Evolutionary conservation across 805 yeast species (phyloP).

Genomic region (Wickerhamiella galacta): DNA sequence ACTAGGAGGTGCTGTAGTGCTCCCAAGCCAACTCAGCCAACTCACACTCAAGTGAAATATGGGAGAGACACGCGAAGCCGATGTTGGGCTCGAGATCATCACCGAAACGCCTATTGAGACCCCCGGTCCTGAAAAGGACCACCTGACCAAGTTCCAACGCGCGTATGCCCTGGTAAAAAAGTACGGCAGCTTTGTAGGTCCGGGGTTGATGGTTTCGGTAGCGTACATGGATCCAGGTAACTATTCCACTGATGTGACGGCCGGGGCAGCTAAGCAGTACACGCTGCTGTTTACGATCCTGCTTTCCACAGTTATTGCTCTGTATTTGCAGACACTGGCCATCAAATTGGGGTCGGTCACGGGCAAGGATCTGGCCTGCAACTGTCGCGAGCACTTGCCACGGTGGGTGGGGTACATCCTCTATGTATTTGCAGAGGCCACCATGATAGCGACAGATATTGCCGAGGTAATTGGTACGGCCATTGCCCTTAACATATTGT

Average conservation of each 20-base stretch:
- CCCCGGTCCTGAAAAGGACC: neutral
- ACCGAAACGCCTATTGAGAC: neutral
- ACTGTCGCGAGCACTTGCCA: constrained; percentile 64
- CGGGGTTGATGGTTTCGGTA: constrained; percentile 87
- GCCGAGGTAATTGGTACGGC: constrained; percentile 99
- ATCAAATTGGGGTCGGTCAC: constrained; percentile 88
- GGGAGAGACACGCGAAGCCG: neutral
- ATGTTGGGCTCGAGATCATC: neutral
- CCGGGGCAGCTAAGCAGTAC: constrained; percentile 76
- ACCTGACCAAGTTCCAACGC: neutral
- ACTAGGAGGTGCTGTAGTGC: neutral
- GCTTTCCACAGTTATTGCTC: constrained; percentile 71
- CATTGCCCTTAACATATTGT: constrained; percentile 69
- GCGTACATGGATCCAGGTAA: constrained; percentile 98
- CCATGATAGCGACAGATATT: constrained; percentile 87
- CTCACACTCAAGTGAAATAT: neutral
- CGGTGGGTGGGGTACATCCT: constrained; percentile 31
- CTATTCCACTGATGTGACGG: constrained; percentile 86
- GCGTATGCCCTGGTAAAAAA: constrained; percentile 22
- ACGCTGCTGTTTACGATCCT: constrained; percentile 63
- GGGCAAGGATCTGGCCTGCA: constrained; percentile 79
- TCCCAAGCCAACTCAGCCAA: neutral
- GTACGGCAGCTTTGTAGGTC: constrained; percentile 64
- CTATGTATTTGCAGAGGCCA: constrained; percentile 69
- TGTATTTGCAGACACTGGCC: constrained; percentile 68